Conservation (phyloP, 257 asterid species). For the Knoxia roxburghii region DNA sequence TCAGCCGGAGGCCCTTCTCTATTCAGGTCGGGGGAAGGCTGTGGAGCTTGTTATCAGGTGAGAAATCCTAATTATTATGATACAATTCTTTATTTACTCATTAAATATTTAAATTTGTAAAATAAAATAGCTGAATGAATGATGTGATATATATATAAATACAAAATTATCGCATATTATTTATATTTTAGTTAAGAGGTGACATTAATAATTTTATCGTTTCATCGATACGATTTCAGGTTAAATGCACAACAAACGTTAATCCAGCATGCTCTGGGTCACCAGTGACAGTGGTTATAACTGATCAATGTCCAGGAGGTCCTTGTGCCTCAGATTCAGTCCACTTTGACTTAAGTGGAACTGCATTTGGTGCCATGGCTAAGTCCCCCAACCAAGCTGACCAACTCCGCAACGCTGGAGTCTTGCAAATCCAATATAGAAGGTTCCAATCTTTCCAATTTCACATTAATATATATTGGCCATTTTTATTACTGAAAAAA, state of each 20-base stretch:
- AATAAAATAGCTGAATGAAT: no score
- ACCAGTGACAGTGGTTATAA: slow-evolving; percentile 70
- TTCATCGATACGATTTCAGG: no score
- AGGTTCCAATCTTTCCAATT: slow-evolving; percentile 28
- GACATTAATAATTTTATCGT: no score
- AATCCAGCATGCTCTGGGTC: slow-evolving; percentile 61
- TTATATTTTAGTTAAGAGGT: no score
- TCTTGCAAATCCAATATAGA: slow-evolving; percentile 44
- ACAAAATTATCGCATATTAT: no score
- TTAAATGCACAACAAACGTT: slow-evolving; percentile 42
- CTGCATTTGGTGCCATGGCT: slow-evolving; percentile 85
- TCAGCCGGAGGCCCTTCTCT: slow-evolving; percentile 70
- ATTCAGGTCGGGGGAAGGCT: slow-evolving; percentile 53
- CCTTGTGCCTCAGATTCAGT: slow-evolving; percentile 44
- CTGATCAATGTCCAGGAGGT: slow-evolving; percentile 65
- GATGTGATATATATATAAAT: no score
- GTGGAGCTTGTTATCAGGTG: slow-evolving; percentile 86
- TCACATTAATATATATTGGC: no score
- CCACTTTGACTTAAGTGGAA: slow-evolving; percentile 77
- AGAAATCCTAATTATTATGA: background rate
- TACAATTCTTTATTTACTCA: no score
- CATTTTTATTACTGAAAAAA: no score
- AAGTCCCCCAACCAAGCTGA: slow-evolving; percentile 33
- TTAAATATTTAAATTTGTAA: no score
- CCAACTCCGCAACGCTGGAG: slow-evolving; percentile 62